These are phyloP conservation scores for Cyclocybe aegerita DNA, from an alignment of 768 basidiomycete species.

Conservation along the genomic window DNA sequence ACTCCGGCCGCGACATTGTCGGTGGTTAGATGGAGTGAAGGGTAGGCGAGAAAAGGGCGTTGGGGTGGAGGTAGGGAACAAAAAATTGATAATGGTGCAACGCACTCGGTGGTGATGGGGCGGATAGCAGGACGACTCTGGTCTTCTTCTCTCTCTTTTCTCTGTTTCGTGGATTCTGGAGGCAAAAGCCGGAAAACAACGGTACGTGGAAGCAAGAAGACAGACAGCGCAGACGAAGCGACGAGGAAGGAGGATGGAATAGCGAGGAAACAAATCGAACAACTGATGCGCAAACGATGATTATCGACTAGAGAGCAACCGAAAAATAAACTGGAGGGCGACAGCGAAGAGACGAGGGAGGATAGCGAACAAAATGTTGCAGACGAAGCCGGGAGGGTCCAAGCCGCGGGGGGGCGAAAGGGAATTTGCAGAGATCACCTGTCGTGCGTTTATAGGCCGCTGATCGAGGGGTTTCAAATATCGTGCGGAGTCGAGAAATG, in stretches of 20 bases:
- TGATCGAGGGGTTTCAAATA: slow-evolving; percentile 31
- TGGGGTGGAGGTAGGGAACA: background rate
- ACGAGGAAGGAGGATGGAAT: slow-evolving; percentile 16
- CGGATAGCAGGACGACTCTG: slow-evolving; percentile 2
- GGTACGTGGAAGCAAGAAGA: slow-evolving; percentile 18
- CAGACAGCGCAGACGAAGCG: slow-evolving; percentile 13
- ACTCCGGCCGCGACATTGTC: slow-evolving; percentile 44
- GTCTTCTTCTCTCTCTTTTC: slow-evolving; percentile 5
- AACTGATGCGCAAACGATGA: slow-evolving; percentile 37
- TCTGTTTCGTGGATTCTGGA: slow-evolving; percentile 6
- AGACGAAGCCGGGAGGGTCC: slow-evolving; percentile 16
- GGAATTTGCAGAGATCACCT: slow-evolving; percentile 9
- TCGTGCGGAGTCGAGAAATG: slow-evolving; percentile 31
- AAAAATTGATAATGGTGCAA: slow-evolving; percentile 4
- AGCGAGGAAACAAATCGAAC: slow-evolving; percentile 31
- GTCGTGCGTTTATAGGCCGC: slow-evolving; percentile 17
- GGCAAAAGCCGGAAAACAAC: slow-evolving; percentile 17
- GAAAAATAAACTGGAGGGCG: slow-evolving; percentile 30
- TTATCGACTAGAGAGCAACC: slow-evolving; percentile 37
- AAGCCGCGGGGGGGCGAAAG: slow-evolving; percentile 16
- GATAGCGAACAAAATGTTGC: slow-evolving; percentile 15
- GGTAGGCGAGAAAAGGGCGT: slow-evolving; percentile 11
- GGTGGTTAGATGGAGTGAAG: slow-evolving; percentile 8
- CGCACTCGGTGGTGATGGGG: slow-evolving; percentile 1
- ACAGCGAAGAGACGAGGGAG: slow-evolving; percentile 29